A percentile compares a stretch with the other conserved stretches of the same genome.
phyloP scores from a whole-genome alignment of 768 basidiomycete species.

The Leccinum ochraceum region DNA sequence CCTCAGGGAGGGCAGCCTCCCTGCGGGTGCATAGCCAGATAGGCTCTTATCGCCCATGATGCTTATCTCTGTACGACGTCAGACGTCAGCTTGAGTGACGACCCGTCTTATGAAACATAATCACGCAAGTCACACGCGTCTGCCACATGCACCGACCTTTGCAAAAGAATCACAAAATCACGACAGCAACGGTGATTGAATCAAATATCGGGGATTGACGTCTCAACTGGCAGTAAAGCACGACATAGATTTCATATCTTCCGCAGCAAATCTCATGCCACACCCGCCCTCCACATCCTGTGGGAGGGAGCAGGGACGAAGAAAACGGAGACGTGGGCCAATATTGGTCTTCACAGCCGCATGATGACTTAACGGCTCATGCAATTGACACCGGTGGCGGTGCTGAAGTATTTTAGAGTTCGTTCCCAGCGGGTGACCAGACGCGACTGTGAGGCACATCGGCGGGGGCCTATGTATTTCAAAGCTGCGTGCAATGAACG shows the following conservation, averaged over 20 bases:
- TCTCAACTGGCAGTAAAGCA: neutral
- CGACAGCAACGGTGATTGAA: neutral
- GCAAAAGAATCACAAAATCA: neutral
- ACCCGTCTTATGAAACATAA: neutral
- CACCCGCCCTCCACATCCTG: neutral
- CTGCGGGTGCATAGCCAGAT: too few species aligned
- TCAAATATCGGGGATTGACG: neutral
- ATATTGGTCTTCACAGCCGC: too few species aligned
- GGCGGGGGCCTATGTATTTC: too few species aligned
- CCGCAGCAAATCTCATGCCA: neutral
- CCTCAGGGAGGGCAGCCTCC: too few species aligned
- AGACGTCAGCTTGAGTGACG: too few species aligned
- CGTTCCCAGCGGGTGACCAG: too few species aligned
- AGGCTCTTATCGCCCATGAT: neutral
- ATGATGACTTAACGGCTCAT: too few species aligned
- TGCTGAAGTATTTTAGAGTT: too few species aligned
- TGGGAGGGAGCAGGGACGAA: neutral
- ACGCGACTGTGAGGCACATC: too few species aligned
- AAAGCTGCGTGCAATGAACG: too few species aligned
- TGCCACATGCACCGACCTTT: neutral
- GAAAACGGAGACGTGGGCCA: too few species aligned
- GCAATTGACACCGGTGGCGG: too few species aligned
- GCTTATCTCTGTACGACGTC: neutral
- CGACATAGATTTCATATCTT: neutral
- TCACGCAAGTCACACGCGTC: neutral